phyloP scores from a whole-genome alignment of 257 asterid genomes.

The Plantago elongata region DNA sequence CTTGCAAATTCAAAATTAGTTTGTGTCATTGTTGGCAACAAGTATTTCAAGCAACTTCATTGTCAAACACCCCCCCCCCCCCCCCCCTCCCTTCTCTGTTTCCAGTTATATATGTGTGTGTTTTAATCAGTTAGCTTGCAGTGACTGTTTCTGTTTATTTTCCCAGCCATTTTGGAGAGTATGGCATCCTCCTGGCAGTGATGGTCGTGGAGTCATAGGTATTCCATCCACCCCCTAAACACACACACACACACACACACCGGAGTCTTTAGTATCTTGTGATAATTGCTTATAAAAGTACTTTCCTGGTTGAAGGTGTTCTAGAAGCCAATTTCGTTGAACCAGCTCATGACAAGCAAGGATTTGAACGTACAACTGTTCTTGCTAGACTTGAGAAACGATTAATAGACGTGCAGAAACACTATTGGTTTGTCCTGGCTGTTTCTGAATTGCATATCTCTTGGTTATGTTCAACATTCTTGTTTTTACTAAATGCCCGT shows the following conservation, averaged over 20 bases:
- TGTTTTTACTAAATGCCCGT: constrained; percentile 11
- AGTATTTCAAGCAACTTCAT: too few relatives aligned
- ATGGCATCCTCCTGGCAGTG: constrained; percentile 96
- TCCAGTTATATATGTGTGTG: too few relatives aligned
- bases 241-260: too few relatives aligned
- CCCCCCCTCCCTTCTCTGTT: too few relatives aligned
- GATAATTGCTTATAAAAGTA: constrained; percentile 21
- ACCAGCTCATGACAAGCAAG: constrained; percentile 99
- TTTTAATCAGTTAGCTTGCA: too few relatives aligned
- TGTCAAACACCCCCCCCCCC: background rate
- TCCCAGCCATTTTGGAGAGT: constrained; percentile 96
- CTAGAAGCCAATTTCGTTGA: constrained; percentile 97
- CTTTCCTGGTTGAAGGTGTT: constrained; percentile 47
- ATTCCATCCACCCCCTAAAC: constrained; percentile 13
- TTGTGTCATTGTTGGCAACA: too few relatives aligned
- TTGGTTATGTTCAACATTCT: constrained; percentile 3
- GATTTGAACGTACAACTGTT: constrained; percentile 90
- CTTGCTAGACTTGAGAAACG: constrained; percentile 77
- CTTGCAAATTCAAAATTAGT: too few relatives aligned
- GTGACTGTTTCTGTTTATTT: constrained; percentile 10
- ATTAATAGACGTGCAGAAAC: constrained; percentile 69
- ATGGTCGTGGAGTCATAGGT: constrained; percentile 99
- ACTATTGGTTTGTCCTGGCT: constrained; percentile 62
- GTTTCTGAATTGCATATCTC: constrained; percentile 4
- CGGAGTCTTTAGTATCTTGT: constrained; percentile 6